These are phyloP conservation scores for Prunella vulgaris DNA, from an alignment of 257 asterid genomes.

Conservation along the genomic window DNA sequence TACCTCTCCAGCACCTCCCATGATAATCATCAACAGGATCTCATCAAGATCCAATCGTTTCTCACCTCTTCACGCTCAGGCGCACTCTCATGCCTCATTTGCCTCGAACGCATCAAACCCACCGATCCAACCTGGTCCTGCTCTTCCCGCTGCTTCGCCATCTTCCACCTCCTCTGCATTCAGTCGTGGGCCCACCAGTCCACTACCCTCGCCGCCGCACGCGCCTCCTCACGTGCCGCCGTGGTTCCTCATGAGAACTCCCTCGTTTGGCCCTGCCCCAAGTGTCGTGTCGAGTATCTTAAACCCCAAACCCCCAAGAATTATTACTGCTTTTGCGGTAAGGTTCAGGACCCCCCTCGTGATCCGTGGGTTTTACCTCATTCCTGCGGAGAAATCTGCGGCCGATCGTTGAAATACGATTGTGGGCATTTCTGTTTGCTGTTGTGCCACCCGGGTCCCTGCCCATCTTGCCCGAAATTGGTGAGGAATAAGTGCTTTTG, in stretches of 20 bases:
- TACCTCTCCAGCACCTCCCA: conserved; percentile 54
- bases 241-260: conserved; percentile 37
- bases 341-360: conserved; percentile 64
- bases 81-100: conserved; percentile 93
- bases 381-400: conserved; percentile 89
- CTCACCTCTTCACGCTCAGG: conserved; percentile 84
- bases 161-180: conserved; percentile 88
- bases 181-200: conserved; percentile 92
- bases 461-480: conserved; percentile 89
- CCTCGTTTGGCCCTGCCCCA: conserved; percentile 89
- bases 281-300: conserved; percentile 77
- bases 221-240: conserved; percentile 78
- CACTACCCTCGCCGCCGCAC: conserved; percentile 61
- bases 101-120: conserved; percentile 85
- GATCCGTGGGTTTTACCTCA: conserved; percentile 97
- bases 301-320: conserved; percentile 60
- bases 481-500: conserved; percentile 68
- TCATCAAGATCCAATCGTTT: conserved; percentile 83
- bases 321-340: conserved; percentile 79
- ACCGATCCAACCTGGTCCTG: conserved; percentile 94
- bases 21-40: conserved; percentile 48
- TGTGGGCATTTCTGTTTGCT: conserved; percentile 83
- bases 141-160: conserved; percentile 74
- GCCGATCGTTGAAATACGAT: conserved; percentile 52
- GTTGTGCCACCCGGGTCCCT: conserved; percentile 90